Base-by-base conservation (phyloP, 805 yeast species). In the Ogataea zsoltii region DNA sequence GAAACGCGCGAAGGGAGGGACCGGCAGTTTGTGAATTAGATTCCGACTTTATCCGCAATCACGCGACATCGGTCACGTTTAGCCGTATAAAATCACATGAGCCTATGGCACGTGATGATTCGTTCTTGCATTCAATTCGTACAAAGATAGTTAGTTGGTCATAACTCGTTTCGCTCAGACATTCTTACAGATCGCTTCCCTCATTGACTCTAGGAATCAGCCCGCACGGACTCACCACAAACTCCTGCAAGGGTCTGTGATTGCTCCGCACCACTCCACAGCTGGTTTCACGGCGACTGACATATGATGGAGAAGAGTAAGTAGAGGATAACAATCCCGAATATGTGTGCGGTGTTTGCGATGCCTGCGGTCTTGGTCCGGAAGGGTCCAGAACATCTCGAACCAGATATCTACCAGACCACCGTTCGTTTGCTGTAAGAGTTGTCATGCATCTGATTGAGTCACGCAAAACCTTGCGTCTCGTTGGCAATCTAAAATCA, bases 391-490 rank as follows among this genome's bases (percentile, higher is more conserved):
- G 17, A 0, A 54, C 45, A 33, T 63, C 67, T 7, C 60, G 41
- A 11, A 66, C 67, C 13, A 66, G 33, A 29, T 26, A 58, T 18
- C 53, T 51, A 14, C 68, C 68, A 2, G 65, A 50, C 72, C 72
- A 68, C 39, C 63, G 53, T 31, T 68, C 70, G 45, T 61, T 62
- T 7, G 63, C 55, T 1, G 57, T 21, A 41, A 68, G 45, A 7
- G 67, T 59, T 1, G 61, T 51, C 63, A 68, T 67, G 44, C 72
- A 68, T 13, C 70, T 43, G 5, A 68, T 51, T 5, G 67, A 56
- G 46, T 68, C 70, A 16, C 66, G 49, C 30, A 66, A 26, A 3
- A 62, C 42, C 35, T 62, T 63, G 23, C 62, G 53, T 7, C 56
- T 48, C 3, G 63, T 47, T 2, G 63, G 63, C 12, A 51, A 29